phyloP scores from a whole-genome alignment of 768 basidiomycete genomes.

The Naganishia onofrii region DNA sequence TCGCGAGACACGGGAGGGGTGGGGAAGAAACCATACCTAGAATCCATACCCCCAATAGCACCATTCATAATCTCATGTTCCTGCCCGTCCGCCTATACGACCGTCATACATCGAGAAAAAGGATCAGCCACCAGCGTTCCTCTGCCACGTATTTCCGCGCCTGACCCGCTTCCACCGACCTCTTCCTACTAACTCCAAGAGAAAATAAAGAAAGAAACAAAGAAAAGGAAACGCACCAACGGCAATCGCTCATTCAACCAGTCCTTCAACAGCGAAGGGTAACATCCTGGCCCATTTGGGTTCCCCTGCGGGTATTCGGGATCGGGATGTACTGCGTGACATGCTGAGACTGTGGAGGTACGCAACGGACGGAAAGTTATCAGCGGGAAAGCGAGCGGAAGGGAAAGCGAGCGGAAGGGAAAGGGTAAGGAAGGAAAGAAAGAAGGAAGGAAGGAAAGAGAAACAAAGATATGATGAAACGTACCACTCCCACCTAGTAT shows the following conservation, averaged over 20 bases:
- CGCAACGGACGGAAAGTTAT: background rate
- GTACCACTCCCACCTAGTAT: slow-evolving; percentile 48
- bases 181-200: too few species aligned
- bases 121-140: too few species aligned
- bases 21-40: background rate
- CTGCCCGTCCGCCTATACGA: background rate
- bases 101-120: too few species aligned
- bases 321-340: slow-evolving; percentile 47
- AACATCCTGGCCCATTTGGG: slow-evolving; percentile 49
- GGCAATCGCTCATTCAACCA: slow-evolving; percentile 45
- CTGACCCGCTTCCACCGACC: too few species aligned
- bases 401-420: too few species aligned
- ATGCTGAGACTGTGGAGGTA: slow-evolving; percentile 46
- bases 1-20: too few species aligned
- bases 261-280: slow-evolving; percentile 40
- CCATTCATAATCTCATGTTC: slow-evolving; percentile 44
- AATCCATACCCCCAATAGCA: slow-evolving; percentile 50
- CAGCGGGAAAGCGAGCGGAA: background rate
- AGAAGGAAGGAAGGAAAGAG: too few species aligned
- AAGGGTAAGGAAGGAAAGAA: too few species aligned
- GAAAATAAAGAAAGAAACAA: too few species aligned
- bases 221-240: slow-evolving; percentile 31
- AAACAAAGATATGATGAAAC: slow-evolving; percentile 9
- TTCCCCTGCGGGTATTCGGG: slow-evolving; percentile 43
- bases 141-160: too few species aligned